phyloP scores from a whole-genome alignment of 2,329 filamentous ascomycete species.

The Venturia pyrina region DNA sequence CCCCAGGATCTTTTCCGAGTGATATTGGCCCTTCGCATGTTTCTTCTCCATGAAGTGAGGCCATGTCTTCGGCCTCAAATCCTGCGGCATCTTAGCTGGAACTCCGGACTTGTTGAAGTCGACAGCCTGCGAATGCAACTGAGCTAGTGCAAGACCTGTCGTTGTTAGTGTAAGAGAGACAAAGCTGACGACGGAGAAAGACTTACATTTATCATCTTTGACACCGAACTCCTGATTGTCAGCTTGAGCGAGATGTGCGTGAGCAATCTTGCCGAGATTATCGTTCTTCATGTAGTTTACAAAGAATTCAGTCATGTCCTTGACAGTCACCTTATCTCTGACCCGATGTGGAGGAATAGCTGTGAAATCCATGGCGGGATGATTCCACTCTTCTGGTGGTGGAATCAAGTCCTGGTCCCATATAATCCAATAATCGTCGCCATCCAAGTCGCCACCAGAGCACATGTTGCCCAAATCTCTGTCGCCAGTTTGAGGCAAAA shows the following conservation, averaged over 20 bases:
- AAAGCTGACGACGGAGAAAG: background rate
- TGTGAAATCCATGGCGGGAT: constrained; percentile 67
- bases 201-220: constrained; percentile 56
- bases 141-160: constrained; percentile 57
- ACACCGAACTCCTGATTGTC: constrained; percentile 56
- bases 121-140: constrained; percentile 80
- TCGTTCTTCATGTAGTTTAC: constrained; percentile 91
- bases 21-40: constrained; percentile 43
- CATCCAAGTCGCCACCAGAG: constrained; percentile 89
- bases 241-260: constrained; percentile 68
- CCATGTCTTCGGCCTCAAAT: constrained; percentile 53
- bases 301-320: constrained; percentile 76
- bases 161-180: background rate
- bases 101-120: constrained; percentile 90
- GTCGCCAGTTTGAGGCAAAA: constrained; percentile 76
- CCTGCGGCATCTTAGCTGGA: constrained; percentile 55
- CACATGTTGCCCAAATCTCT: constrained; percentile 86
- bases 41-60: constrained; percentile 84
- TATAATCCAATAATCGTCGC: constrained; percentile 89
- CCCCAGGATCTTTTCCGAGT: constrained; percentile 64
- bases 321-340: constrained; percentile 53
- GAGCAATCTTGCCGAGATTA: constrained; percentile 66
- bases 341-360: constrained; percentile 47
- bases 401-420: constrained; percentile 68
- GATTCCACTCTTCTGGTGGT: constrained; percentile 55